Evolutionary conservation across 371 early-diverging fungal genomes (phyloP), one percentile per base, ranked within the genome.

Genomic region (Mortierella sp.): DNA sequence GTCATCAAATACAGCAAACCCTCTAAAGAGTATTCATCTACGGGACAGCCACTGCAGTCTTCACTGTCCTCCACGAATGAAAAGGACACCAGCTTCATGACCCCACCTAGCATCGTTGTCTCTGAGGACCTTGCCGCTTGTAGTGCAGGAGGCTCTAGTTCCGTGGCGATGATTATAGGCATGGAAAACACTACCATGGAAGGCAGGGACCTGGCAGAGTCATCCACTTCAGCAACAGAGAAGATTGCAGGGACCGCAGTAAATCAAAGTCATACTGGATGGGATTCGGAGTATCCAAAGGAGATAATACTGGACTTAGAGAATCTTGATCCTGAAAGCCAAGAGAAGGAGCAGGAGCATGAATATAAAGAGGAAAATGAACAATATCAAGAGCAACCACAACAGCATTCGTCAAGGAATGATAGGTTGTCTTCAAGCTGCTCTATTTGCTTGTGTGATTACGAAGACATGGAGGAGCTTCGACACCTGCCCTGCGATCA

Each of bases 401-500:
- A n/a, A n/a, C n/a, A n/a, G n/a, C n/a, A n/a, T n/a, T n/a, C n/a
- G n/a, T n/a, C 37, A 34, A 4, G 14, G 11, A 56, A 56, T 5
- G 46, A 46, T 23, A 44, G 59, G 2, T 60, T 65, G 14, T 60
- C 61, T 34, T 53, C 57, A 3, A 34, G 52, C 4, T 90, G 91
- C 53, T 84, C 86, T 32, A 89, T 90, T 42, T 90, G 91, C 60
- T 64, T 90, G 32, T 83, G 86, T 43, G 83, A 83, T 1, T 90
- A 89, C 58, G 91, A 89, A 56, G 87, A 87, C 57, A 81, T 83
- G 31, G 91, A 89, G 49, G 79, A 83, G 27, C 70, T 90, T 7
- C 83, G 89, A 54, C 80, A 81, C 43, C 56, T 89, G 59, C 84
- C 85, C 72, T 89, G 97, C 76, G 69, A 82, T 26, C 97, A 96